These are phyloP conservation scores for Microstegium vimineum DNA, from an alignment of 176 grass and related monocot species.

Conservation along the genomic window DNA sequence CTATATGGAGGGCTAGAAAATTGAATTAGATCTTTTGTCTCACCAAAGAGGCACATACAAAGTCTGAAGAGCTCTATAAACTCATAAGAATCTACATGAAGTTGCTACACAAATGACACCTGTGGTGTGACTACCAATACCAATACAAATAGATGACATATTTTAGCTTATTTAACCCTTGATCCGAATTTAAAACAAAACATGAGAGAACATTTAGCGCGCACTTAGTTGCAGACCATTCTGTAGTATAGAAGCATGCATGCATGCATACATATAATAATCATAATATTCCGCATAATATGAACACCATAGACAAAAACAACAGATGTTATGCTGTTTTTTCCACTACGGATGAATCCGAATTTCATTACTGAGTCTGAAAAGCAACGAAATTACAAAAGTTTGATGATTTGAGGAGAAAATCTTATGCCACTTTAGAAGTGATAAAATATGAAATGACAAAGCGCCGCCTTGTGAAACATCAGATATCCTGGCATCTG, in stretches of 20 bases:
- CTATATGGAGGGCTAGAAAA: not conserved
- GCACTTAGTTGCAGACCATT: not conserved
- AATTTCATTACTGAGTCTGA: not conserved
- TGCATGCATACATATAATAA: not conserved
- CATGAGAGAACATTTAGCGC: not conserved
- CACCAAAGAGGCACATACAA: not conserved
- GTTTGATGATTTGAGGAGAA: not conserved
- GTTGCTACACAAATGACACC: not conserved
- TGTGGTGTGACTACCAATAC: not conserved
- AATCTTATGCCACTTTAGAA: not conserved
- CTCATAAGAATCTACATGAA: conserved; percentile 16
- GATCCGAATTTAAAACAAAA: not conserved
- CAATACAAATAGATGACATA: not conserved
- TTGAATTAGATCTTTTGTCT: not conserved
- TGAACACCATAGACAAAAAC: not conserved
- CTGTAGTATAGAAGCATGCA: not conserved
- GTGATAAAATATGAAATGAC: not conserved
- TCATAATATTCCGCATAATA: not conserved
- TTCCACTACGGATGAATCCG: not conserved
- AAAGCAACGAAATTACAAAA: not conserved
- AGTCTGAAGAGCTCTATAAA: not conserved
- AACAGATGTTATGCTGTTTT: not conserved
- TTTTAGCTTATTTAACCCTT: not conserved
- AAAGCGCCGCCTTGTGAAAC: not conserved
- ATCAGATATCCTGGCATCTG: not conserved